phyloP scores from a whole-genome alignment of 352 stramenopile species.

The Blastocystis sp. region DNA sequence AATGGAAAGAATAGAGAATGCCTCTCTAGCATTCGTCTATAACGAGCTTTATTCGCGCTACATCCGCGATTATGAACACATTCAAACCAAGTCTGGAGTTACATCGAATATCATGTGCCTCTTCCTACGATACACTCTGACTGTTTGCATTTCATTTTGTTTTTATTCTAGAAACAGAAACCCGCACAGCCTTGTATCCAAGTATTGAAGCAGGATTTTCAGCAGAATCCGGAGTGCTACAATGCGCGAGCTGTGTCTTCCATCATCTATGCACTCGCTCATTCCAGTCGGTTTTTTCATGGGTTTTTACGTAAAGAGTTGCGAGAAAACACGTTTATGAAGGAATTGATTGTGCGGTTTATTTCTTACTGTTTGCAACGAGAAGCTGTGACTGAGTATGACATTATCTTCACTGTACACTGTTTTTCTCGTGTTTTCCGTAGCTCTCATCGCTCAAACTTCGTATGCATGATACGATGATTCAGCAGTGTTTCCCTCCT shows the following conservation, averaged over 20 bases:
- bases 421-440: background rate
- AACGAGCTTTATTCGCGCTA: background rate
- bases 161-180: background rate
- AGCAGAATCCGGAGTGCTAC: conserved; percentile 3
- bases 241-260: conserved; percentile 23
- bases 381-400: background rate
- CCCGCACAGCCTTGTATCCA: background rate
- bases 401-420: background rate
- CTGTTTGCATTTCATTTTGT: background rate
- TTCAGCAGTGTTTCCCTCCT: background rate
- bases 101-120: conserved; percentile 26
- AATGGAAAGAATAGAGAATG: background rate
- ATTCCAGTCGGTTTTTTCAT: background rate
- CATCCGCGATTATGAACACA: background rate
- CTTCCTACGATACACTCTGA: background rate
- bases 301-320: background rate
- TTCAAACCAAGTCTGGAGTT: background rate
- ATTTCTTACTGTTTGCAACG: background rate
- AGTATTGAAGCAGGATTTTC: conserved; percentile 5
- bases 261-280: background rate
- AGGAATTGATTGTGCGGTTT: background rate
- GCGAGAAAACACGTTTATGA: background rate
- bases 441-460: conserved; percentile 30
- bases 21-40: background rate
- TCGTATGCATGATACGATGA: background rate